Base-by-base conservation (phyloP, 1,284 basidiomycete species). In the Puccinia novopanici region DNA sequence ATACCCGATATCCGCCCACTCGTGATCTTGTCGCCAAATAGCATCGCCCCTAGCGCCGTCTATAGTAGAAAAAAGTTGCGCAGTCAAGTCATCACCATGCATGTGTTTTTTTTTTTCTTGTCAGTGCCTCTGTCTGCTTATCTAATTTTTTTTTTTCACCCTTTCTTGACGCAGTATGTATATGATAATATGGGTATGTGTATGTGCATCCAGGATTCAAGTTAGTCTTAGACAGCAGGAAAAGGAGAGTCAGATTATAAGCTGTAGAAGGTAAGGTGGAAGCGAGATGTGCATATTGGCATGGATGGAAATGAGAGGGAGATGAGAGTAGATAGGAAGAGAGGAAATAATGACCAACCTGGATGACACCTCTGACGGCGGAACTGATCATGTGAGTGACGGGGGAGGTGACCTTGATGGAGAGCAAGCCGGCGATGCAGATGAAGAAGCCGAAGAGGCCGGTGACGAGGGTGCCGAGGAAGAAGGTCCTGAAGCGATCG, bases 351-450 rank as follows among this genome's bases (percentile, higher is more conserved):
- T 42, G 45, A 71, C 77, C 70, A 9, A 80, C 77, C n/a, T 80
- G 77, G 15, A 80, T 59, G 55, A 80, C 80, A n/a, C 73, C 74
- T 68, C 91, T 91, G 37, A 92, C 91, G 63, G 93, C 92, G 17
- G 92, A 93, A 10, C 92, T 93, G 45, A 94, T 88, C 93, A 95
- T 95, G 86, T 95, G 93, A 1, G 93, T 94, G 85, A 94, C 93
- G 19, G 93, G 93, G 1, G 93, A 94, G 3, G 93, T 95, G 81
- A 95, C 91, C 86, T 95, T 93, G 88, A 95, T 94, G 40, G 92
- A 93, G 65, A 95, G 88, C 79, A 93, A 87, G 82, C 92, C 92
- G n/a, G 93, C 93, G 81, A 95, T 90, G 87, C 91, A 92, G 90
- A 95, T 94, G 83, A 93, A 87, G 88, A 95, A 95, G 12, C 93